Evolutionary conservation across 768 basidiomycete species (phyloP).

Genomic region (Pisolithus microcarpus): DNA sequence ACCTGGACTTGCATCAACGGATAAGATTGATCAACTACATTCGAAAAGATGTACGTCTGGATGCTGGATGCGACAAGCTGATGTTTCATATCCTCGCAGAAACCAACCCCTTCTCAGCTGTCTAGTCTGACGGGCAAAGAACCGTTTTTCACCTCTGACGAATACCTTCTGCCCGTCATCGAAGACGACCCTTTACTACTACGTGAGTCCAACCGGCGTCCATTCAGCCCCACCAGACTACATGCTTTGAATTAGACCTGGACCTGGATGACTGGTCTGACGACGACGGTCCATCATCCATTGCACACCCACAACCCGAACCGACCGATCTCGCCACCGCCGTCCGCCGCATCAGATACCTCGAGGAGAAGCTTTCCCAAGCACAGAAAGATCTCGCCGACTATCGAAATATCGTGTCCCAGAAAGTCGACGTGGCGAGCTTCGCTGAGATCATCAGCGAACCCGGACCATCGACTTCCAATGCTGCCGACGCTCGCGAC

Average conservation of each 20-base stretch:
- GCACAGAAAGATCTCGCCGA: conserved; percentile 56
- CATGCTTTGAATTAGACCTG: conserved; percentile 39
- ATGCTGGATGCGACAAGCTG: neutral
- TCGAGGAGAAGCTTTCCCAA: conserved; percentile 56
- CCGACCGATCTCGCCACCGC: conserved; percentile 29
- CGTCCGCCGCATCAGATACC: conserved; percentile 41
- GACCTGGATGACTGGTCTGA: conserved; percentile 72
- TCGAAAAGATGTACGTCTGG: conserved; percentile 52
- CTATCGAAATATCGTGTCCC: conserved; percentile 51
- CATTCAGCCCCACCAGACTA: conserved; percentile 5
- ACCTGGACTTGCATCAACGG: conserved; percentile 70
- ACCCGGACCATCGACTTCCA: conserved; percentile 17
- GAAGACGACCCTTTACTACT: conserved; percentile 88
- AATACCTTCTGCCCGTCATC: conserved; percentile 73
- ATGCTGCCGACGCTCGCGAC: conserved; percentile 42
- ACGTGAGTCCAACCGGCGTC: conserved; percentile 42
- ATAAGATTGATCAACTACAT: conserved; percentile 86
- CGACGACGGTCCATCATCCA: conserved; percentile 37
- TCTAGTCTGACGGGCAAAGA: conserved; percentile 49
- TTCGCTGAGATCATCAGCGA: conserved; percentile 39
- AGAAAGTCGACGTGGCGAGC: conserved; percentile 41
- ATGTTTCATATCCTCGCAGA: conserved; percentile 33
- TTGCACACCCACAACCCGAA: conserved; percentile 9
- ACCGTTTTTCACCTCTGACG: conserved; percentile 63
- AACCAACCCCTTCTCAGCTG: conserved; percentile 40